Base-by-base conservation (phyloP, 2,329 filamentous ascomycete genomes). In the Pseudogymnoascus sp. region DNA sequence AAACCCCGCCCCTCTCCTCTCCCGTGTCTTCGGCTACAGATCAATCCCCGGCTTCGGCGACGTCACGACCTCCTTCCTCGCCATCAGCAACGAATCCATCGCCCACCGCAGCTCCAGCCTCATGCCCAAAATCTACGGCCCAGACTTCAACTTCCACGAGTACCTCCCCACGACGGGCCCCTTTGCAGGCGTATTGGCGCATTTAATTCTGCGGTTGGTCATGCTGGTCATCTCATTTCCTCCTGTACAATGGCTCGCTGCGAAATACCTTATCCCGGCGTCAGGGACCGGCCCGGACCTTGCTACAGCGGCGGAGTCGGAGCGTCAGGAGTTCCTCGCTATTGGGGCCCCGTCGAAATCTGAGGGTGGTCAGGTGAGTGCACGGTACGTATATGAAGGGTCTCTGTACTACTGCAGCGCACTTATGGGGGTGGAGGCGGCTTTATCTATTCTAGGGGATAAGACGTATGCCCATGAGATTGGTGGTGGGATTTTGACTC, bases 401-500 rank as follows among this genome's bases (percentile, higher is more conserved):
- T 44, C 35, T 23, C 19, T 62, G 42, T 62, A 64, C 26, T 62
- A 57, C 38, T 64, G 60, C 17, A 62, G 60, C 23, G 61, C 63
- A n/a, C 10, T n/a, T 26, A 64, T 64, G 63, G 61, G 63, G 1
- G 44, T 64, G 40, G 63, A 64, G 15, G 63, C 63, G 19, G 63
- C 63, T 57, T 28, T 35, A 26, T 21, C 62, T 2, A 13, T 64
- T 42, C 23, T 64, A 19, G 72, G 76, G n/a, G 76, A 78, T 64
- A 72, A 77, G 38, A 72, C 75, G 47, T 70, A 78, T 19, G 76
- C 71, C 64, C 74, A 74, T 62, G 72, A 74, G 26, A 74, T 78
- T 19, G 73, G 77, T 1, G 75, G 77, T 19, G 80, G 80, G 4
- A 74, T 82, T 47, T 72, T 82, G 17, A 83, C 80, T 1, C 74